phyloP scores from a whole-genome alignment of 179 eudicot genomes.

The Drosera spatulata region DNA sequence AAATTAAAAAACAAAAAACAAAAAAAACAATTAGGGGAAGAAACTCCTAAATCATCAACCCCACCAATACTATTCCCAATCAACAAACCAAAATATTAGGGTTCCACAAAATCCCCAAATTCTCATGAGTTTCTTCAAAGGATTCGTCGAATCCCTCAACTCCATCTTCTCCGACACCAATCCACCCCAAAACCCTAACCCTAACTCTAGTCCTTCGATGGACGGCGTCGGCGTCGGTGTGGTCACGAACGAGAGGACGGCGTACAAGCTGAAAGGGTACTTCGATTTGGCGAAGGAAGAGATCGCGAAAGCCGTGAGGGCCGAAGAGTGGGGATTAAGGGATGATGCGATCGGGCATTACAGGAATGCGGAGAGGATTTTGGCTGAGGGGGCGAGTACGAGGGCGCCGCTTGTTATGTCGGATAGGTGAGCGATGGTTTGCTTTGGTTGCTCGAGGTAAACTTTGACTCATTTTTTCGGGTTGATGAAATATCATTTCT shows the following conservation, averaged over 20 bases:
- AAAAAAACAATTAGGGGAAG: too few relatives aligned
- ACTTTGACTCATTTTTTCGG: not conserved
- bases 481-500: too few relatives aligned
- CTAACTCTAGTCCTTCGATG: conserved; percentile 20
- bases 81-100: too few relatives aligned
- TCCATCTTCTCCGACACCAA: conserved; percentile 34
- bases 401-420: conserved; percentile 65
- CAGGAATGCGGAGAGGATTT: conserved; percentile 52
- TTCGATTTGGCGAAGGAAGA: conserved; percentile 79
- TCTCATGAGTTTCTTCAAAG: conserved; percentile 55
- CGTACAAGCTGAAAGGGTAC: conserved; percentile 89
- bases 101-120: too few relatives aligned
- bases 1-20: too few relatives aligned
- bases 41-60: too few relatives aligned
- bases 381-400: conserved; percentile 63
- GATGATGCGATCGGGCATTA: conserved; percentile 76
- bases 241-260: conserved; percentile 60
- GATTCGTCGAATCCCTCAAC: conserved; percentile 35
- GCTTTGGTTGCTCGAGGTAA: not conserved
- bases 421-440: conserved; percentile 35
- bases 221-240: conserved; percentile 38
- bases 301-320: conserved; percentile 81
- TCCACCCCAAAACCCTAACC: conserved; percentile 15
- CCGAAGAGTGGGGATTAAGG: conserved; percentile 84
- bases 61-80: too few relatives aligned